Evolutionary conservation across 805 yeast genomes (phyloP), one percentile per base, ranked within the genome.

Genomic region (Candida alai): DNA sequence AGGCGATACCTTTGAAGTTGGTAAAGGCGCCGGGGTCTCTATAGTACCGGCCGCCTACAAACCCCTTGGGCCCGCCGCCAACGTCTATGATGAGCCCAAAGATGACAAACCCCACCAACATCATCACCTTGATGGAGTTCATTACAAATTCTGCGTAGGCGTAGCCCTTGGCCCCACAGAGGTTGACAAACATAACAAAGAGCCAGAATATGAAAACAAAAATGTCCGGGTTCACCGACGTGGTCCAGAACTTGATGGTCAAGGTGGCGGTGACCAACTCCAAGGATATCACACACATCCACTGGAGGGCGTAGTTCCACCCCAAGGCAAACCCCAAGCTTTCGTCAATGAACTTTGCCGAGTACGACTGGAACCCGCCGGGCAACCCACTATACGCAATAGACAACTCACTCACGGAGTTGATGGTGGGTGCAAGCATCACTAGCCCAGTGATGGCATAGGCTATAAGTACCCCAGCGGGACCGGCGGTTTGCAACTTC

Each of bases 191-290:
- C 8, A 71, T 46, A 19, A 78, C 65, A 8, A 76, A 55, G 6
- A 59, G 47, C 34, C 65, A 68, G 48, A 78, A 75, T 3, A 78
- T 69, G 1, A 68, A 60, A 9, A 79, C 80, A 52, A 72, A 78
- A 5, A 68, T 73, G 45, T 76, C 80, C 1, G 82, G 62, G 45
- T 76, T 70, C 28, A 77, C 65, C 4, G 54, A 45, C 9, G 47
- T 46, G 24, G 37, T 52, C 86, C 86, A 79, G 53, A 62, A 78
- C 39, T 72, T 62, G 37, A 79, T 68, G 13, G 83, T 77, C 66
- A 76, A 70, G 27, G 78, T 61, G 12, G 81, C 81, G 16, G 83
- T 76, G 18, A 78, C 82, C 48, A 78, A 62, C 49, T 79, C 84
- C 30, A 79, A 65, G 3, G 84, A 77, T 32, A 79, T 65, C 39